Evolutionary conservation across 495 filamentous ascomycete species (phyloP).

Genomic region (Neurospora sp.): DNA sequence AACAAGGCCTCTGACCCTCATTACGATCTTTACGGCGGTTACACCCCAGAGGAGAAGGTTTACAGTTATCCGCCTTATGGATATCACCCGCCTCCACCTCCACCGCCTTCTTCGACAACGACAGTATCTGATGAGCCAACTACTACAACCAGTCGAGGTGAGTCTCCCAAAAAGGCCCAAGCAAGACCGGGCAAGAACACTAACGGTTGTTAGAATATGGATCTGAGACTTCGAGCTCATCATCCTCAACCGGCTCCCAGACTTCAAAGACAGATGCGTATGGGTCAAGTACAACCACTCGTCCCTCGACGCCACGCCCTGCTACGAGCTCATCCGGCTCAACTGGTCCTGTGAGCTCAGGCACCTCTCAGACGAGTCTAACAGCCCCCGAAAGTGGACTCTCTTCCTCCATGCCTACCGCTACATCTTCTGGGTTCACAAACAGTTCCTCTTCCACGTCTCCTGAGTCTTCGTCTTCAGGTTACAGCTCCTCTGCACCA

Average conservation of each 20-base stretch:
- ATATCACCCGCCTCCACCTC: slow-evolving; percentile 29
- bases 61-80: slow-evolving; percentile 35
- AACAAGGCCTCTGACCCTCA: slow-evolving; percentile 9
- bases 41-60: slow-evolving; percentile 16
- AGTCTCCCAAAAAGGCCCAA: slow-evolving; percentile 3
- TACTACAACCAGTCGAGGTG: slow-evolving; percentile 2
- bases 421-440: not conserved
- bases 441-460: not conserved
- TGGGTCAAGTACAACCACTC: slow-evolving; percentile 2
- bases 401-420: not conserved
- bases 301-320: not conserved
- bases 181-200: not conserved
- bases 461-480: not conserved
- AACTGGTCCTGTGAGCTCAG: not conserved
- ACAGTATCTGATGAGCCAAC: slow-evolving; percentile 1
- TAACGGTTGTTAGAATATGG: slow-evolving; percentile 6
- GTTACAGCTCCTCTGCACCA: not conserved
- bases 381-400: not conserved
- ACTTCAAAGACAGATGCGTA: slow-evolving; percentile 5
- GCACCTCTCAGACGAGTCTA: not conserved
- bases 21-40: slow-evolving; percentile 18
- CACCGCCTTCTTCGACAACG: slow-evolving; percentile 16
- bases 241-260: slow-evolving; percentile 4
- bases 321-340: not conserved
- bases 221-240: slow-evolving; percentile 5